These are phyloP conservation scores for Rostrohypoxylon terebratum DNA, from an alignment of 495 filamentous ascomycete species.

Conservation along the genomic window DNA sequence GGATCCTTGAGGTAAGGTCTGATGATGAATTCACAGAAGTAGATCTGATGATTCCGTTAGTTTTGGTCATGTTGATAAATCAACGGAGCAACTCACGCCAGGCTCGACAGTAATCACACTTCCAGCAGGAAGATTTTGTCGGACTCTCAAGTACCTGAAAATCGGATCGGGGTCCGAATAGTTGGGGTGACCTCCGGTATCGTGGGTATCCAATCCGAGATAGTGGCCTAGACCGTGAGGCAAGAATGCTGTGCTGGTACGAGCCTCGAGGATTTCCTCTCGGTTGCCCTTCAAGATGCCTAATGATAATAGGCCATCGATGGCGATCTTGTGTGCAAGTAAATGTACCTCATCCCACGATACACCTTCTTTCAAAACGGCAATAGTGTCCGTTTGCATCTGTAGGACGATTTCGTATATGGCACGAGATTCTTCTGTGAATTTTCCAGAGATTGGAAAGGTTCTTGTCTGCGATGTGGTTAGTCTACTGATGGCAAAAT, in stretches of 20 bases:
- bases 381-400: slow-evolving; percentile 86
- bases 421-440: slow-evolving; percentile 74
- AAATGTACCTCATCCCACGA: slow-evolving; percentile 88
- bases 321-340: slow-evolving; percentile 82
- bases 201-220: slow-evolving; percentile 94
- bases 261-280: slow-evolving; percentile 77
- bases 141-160: slow-evolving; percentile 87
- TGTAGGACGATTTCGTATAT: slow-evolving; percentile 88
- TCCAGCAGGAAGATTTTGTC: slow-evolving; percentile 77
- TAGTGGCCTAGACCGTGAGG: slow-evolving; percentile 94
- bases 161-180: slow-evolving; percentile 85
- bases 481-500: slow-evolving; percentile 1
- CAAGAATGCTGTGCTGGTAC: slow-evolving; percentile 88
- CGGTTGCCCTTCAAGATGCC: slow-evolving; percentile 77
- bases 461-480: slow-evolving; percentile 70
- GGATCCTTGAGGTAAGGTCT: slow-evolving; percentile 79
- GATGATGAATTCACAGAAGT: slow-evolving; percentile 95
- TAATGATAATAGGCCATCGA: slow-evolving; percentile 78
- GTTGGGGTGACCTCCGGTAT: slow-evolving; percentile 87
- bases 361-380: slow-evolving; percentile 77
- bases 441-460: slow-evolving; percentile 83
- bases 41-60: slow-evolving; percentile 68
- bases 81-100: slow-evolving; percentile 65
- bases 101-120: slow-evolving; percentile 92
- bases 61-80: not conserved